Conservation (phyloP, 2,329 filamentous ascomycete species). For the Sporothrix phasma region DNA sequence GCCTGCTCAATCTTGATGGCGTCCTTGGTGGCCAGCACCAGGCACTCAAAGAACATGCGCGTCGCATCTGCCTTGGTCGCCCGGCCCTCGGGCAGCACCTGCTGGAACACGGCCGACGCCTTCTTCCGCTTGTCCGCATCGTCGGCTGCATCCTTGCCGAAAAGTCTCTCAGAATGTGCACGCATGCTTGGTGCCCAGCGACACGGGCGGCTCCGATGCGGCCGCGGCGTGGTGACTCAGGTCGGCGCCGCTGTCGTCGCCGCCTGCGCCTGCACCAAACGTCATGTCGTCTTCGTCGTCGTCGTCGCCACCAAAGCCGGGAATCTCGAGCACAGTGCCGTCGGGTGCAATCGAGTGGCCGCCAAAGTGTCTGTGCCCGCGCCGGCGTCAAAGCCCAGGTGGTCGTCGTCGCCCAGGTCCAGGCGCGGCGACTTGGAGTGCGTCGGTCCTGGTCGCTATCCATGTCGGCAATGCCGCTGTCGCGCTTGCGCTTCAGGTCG, state of each 20-base stretch:
- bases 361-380: constrained; percentile 42
- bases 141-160: constrained; percentile 61
- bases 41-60: constrained; percentile 98
- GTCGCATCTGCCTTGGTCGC: constrained; percentile 86
- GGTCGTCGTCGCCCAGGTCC: constrained; percentile 55
- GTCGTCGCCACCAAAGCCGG: constrained; percentile 38
- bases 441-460: constrained; percentile 54
- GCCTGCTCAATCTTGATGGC: constrained; percentile 93
- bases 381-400: constrained; percentile 28
- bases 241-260: constrained; percentile 25
- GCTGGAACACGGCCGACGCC: constrained; percentile 75
- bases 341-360: constrained; percentile 47
- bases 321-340: constrained; percentile 55
- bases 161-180: constrained; percentile 88
- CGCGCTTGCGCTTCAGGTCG: constrained; percentile 88
- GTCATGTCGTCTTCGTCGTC: constrained; percentile 26
- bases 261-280: constrained; percentile 25
- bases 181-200: constrained; percentile 85
- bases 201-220: constrained; percentile 75
- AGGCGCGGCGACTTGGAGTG: constrained; percentile 60
- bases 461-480: constrained; percentile 74
- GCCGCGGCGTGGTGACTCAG: constrained; percentile 52
- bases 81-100: constrained; percentile 70
- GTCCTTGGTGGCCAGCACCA: constrained; percentile 94
- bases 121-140: constrained; percentile 65